Conservation (phyloP, 495 filamentous ascomycete species). For the Aspergillus biplanus region DNA sequence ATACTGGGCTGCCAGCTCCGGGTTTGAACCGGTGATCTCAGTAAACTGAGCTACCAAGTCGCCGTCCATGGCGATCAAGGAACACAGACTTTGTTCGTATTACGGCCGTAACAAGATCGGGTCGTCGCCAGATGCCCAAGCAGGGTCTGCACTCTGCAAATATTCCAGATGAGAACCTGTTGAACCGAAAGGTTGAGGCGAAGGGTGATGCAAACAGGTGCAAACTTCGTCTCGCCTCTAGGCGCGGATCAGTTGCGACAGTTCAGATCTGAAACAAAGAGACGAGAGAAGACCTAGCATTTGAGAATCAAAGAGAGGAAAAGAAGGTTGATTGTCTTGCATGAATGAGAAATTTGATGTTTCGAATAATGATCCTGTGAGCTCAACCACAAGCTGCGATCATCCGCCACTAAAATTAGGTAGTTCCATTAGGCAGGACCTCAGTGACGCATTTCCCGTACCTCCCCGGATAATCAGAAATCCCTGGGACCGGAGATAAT, state of each 20-base stretch:
- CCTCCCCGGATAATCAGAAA: slow-evolving; percentile 9
- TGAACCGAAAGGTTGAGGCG: slow-evolving; percentile 17
- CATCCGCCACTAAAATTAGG: slow-evolving; percentile 1
- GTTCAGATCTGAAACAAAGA: neutral
- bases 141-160: neutral
- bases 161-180: slow-evolving; percentile 5
- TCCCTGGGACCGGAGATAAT: slow-evolving; percentile 9
- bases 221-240: slow-evolving; percentile 30
- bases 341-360: neutral
- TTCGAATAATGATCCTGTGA: slow-evolving; percentile 1
- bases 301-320: slow-evolving; percentile 7
- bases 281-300: slow-evolving; percentile 7
- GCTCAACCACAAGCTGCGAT: slow-evolving; percentile 3
- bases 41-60: slow-evolving; percentile 54
- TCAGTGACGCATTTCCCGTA: slow-evolving; percentile 26
- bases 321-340: neutral
- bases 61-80: slow-evolving; percentile 65
- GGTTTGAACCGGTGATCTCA: slow-evolving; percentile 66
- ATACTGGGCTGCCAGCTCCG: slow-evolving; percentile 73
- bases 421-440: slow-evolving; percentile 11
- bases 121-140: slow-evolving; percentile 3
- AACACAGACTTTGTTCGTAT: slow-evolving; percentile 10
- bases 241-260: slow-evolving; percentile 2
- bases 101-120: neutral
- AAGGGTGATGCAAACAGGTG: slow-evolving; percentile 42